Evolutionary conservation across 352 stramenopile species (phyloP).

Genomic region (Pythium monospermum): DNA sequence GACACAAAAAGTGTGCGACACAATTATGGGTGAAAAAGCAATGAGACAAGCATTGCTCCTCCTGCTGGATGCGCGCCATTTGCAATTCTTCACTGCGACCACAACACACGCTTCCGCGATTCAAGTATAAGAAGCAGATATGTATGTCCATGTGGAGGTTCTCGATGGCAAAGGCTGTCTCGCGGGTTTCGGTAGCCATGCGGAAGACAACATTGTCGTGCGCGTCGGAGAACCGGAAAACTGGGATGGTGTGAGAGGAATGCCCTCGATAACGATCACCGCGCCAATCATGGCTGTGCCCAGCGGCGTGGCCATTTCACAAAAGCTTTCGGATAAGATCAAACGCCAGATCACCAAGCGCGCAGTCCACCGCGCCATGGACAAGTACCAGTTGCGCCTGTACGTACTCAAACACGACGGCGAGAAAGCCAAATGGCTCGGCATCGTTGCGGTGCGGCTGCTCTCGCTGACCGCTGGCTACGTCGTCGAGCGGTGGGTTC

Average conservation of each 20-base stretch:
- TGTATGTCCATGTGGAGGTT: constrained; percentile 19
- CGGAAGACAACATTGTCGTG: constrained; percentile 11
- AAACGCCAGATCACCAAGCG: constrained; percentile 14
- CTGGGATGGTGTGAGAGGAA: background rate
- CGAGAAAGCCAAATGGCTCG: constrained; percentile 5
- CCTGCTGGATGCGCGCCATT: too few relatives aligned
- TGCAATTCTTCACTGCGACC: too few relatives aligned
- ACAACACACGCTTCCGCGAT: too few relatives aligned
- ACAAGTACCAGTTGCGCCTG: constrained; percentile 20
- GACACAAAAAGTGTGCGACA: too few relatives aligned
- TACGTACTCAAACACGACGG: constrained; percentile 13
- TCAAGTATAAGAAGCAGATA: too few relatives aligned
- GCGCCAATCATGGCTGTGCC: background rate
- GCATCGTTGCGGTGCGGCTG: constrained; percentile 11
- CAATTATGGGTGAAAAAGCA: too few relatives aligned
- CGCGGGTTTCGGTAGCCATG: constrained; percentile 7
- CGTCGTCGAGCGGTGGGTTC: constrained; percentile 16
- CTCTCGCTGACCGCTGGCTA: constrained; percentile 9
- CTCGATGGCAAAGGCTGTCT: constrained; percentile 15
- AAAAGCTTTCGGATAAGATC: constrained; percentile 12
- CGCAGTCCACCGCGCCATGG: constrained; percentile 1
- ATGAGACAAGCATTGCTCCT: too few relatives aligned
- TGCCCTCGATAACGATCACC: constrained; percentile 1
- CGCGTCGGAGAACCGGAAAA: constrained; percentile 9
- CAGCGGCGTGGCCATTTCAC: background rate